phyloP scores from a whole-genome alignment of 768 basidiomycete genomes.

The Boletus rex-veris region DNA sequence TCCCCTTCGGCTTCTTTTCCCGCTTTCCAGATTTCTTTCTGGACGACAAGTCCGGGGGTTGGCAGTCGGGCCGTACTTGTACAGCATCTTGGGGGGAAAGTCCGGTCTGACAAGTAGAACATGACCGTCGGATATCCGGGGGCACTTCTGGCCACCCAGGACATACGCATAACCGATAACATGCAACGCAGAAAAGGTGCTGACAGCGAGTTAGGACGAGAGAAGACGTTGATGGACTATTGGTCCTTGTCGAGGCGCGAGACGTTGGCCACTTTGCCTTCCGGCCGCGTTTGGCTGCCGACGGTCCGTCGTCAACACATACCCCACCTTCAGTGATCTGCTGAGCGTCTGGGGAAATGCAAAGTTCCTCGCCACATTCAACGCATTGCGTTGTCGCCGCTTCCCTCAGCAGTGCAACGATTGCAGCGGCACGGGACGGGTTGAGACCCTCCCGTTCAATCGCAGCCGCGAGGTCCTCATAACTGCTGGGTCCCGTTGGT shows the following conservation, averaged over 20 bases:
- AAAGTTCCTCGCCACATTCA: conserved; percentile 81
- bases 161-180: conserved; percentile 78
- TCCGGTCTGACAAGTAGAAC: conserved; percentile 72
- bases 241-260: conserved; percentile 70
- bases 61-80: conserved; percentile 67
- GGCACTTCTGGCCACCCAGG: conserved; percentile 76
- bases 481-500: conserved; percentile 49
- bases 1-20: conserved; percentile 63
- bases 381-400: conserved; percentile 85
- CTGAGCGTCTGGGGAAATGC: conserved; percentile 42
- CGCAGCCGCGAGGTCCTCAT: conserved; percentile 74
- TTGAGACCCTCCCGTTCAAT: conserved; percentile 81
- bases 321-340: conserved; percentile 40
- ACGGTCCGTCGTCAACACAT: conserved; percentile 49
- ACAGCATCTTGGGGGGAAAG: conserved; percentile 74
- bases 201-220: conserved; percentile 88
- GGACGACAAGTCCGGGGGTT: conserved; percentile 35
- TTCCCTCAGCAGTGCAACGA: conserved; percentile 83
- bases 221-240: conserved; percentile 59
- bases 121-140: conserved; percentile 55
- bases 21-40: conserved; percentile 67
- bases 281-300: conserved; percentile 47
- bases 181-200: conserved; percentile 86
- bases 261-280: conserved; percentile 57
- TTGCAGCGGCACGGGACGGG: conserved; percentile 67